Conservation (phyloP, 352 stramenopile species). For the Globisporangium canariense region DNA sequence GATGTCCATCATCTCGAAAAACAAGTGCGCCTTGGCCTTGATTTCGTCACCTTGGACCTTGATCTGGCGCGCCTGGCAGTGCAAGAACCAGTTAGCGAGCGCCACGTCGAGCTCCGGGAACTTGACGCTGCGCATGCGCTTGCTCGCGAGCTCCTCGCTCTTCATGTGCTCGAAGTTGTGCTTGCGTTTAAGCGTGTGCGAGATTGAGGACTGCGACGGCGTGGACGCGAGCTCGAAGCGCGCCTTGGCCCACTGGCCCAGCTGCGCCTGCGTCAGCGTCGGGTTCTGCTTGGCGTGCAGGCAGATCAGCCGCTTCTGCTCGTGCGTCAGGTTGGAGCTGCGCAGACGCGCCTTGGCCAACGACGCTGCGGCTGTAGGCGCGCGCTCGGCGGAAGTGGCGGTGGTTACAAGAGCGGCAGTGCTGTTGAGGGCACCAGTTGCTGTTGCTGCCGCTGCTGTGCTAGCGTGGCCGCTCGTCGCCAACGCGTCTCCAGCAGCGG, state of each 20-base stretch:
- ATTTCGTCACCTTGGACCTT: conserved; percentile 71
- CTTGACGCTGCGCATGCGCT: conserved; percentile 74
- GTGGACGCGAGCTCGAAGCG: conserved; percentile 58
- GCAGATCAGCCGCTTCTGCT: conserved; percentile 80
- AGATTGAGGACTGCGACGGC: conserved; percentile 79
- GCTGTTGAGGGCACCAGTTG: neutral
- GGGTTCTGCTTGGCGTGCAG: conserved; percentile 69
- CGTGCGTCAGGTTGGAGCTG: conserved; percentile 75
- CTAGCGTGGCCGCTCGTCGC: neutral
- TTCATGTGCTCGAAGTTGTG: conserved; percentile 71
- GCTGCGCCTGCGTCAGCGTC: conserved; percentile 66
- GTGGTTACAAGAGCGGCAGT: neutral
- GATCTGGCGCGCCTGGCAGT: conserved; percentile 56
- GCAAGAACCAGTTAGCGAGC: conserved; percentile 79
- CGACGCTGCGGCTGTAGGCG: neutral
- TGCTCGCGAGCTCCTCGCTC: conserved; percentile 69
- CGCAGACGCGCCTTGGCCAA: conserved; percentile 38
- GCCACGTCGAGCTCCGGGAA: conserved; percentile 73
- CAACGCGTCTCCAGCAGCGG: neutral
- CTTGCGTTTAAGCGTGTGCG: conserved; percentile 76
- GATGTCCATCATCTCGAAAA: conserved; percentile 61
- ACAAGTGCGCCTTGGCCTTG: conserved; percentile 63
- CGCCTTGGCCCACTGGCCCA: conserved; percentile 69
- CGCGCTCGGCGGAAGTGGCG: neutral
- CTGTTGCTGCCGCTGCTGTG: neutral